Base-by-base conservation (phyloP, 148 eudicot species). In the Diospyros lotus region DNA sequence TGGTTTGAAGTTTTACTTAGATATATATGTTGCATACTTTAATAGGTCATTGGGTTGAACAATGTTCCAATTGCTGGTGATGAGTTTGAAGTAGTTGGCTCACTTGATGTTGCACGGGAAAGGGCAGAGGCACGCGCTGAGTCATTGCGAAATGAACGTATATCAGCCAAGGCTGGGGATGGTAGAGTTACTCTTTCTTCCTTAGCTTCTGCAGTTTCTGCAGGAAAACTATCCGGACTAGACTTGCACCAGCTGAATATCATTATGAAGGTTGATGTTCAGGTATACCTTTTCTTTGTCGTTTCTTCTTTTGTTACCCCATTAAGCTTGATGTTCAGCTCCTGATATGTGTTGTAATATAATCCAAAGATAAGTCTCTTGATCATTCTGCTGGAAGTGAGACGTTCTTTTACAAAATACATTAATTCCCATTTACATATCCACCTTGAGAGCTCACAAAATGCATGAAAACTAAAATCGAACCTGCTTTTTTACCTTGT, bases 61-160 rank as follows among this genome's bases (percentile, higher is more conserved):
- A 88, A 87, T 82, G 98, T 95, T 68, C 97, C 98, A 14, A 76
- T 80, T 63, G 98, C 98, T 68, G 98, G 98, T 75, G 98, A 95
- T 76, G 96, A 89, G 78, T 95, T 95, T 73, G 96, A 94, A 82
- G 97, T 88, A 51, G 97, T 90, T 76, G 80, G 73, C 39, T 85
- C 98, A 64, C 96, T 95, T 71, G 94, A 90, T 75, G 74, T 83
- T 84, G 98, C 98, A 68, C 89, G 96, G 76, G 96, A 88, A 84
- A 89, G 72, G 82, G 96, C 97, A 28, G 93, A 89, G 80, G 67
- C 74, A 74, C 79, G 89, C 44, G 97, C 89, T 46, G 91, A 85
- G 76, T 73, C 81, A 42, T 60, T 90, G 68, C 81, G 86, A 76
- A 69, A 86, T 73, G 94, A 95, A 67, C 96, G 82, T 56, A 80